Evolutionary conservation across 768 basidiomycete genomes (phyloP), one percentile per base, ranked within the genome.

Genomic region (Lactifluus hygrophoroides): DNA sequence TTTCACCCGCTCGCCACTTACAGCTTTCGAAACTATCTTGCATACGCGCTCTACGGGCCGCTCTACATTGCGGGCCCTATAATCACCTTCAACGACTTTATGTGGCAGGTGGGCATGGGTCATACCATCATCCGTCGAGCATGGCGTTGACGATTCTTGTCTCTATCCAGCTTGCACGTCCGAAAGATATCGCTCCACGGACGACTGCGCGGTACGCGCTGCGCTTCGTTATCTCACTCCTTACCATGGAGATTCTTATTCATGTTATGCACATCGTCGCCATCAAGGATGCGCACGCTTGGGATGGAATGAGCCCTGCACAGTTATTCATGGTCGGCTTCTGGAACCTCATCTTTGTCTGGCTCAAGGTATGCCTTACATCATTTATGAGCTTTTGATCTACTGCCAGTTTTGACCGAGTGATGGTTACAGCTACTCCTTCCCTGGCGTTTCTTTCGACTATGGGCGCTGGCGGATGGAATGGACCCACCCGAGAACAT

Each of bases 261-360:
- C 96, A 99, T 68, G 91, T 80, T 69, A 96, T 97, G 88, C 94
- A 96, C 66, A 87, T 96, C 28, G 92, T 95, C 19, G 95, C 94
- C 3, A 95, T 97, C 74, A 97, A 97, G 71, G 91, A 95, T 63
- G 75, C 79, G 0, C 82, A 80, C 47, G 88, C 89, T 1, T 97
- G 94, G 95, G 63, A 68, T 4, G 89, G 88, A 5, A 80, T 86
- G 65, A 80, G 83, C 0, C 86, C 93, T 0, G 80, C 85, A 8
- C 80, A 97, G 68, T 78, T 98, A 19, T 83, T 84, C 65, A 88
- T 96, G 88, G 82, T 97, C 46, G 94, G 95, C 0, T 94, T 96
- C 67, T 98, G 94, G 95, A 97, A 95, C 68, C 77, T 98, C 47
- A 88, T 95, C 27, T 76, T 97, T 32, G 90, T 97, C 1, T 98